Evolutionary conservation across 2,329 filamentous ascomycete species (phyloP).

Genomic region (Leptographium lundbergii): DNA sequence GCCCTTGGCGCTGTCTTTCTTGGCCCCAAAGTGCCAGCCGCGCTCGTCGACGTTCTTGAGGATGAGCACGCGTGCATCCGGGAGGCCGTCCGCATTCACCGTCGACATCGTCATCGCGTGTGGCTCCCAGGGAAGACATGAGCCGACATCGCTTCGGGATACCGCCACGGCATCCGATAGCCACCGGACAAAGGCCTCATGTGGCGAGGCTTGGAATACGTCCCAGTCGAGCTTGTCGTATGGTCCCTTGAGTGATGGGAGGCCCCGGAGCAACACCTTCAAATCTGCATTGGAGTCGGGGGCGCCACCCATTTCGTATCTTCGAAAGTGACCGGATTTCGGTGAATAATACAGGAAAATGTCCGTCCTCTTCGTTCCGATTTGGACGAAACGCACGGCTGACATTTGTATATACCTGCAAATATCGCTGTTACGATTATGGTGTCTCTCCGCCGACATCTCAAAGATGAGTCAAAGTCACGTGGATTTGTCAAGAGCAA

Average conservation of each 20-base stretch:
- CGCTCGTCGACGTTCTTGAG: conserved; percentile 10
- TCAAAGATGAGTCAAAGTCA: no score
- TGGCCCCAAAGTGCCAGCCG: conserved; percentile 10
- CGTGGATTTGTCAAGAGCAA: no score
- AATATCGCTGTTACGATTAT: no score
- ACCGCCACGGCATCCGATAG: conserved; percentile 6
- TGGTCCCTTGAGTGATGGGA: conserved; percentile 5
- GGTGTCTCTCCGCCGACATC: no score
- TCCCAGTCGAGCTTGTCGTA: conserved; percentile 2
- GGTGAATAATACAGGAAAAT: background rate
- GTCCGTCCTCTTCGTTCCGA: no score
- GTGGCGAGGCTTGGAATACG: conserved; percentile 6
- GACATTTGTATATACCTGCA: no score
- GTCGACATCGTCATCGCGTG: conserved; percentile 10
- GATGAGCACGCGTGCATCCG: conserved; percentile 10
- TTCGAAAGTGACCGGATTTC: background rate
- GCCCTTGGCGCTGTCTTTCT: conserved; percentile 8
- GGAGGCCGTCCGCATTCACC: conserved; percentile 1
- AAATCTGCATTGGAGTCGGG: background rate
- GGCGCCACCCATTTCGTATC: no score
- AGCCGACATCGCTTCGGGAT: background rate
- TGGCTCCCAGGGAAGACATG: conserved; percentile 3
- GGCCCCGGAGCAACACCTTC: background rate
- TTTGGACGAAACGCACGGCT: no score
- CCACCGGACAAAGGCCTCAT: conserved; percentile 6